Conservation (phyloP, 2,329 filamentous ascomycete genomes). For the Fusarium brevicatenulatum region DNA sequence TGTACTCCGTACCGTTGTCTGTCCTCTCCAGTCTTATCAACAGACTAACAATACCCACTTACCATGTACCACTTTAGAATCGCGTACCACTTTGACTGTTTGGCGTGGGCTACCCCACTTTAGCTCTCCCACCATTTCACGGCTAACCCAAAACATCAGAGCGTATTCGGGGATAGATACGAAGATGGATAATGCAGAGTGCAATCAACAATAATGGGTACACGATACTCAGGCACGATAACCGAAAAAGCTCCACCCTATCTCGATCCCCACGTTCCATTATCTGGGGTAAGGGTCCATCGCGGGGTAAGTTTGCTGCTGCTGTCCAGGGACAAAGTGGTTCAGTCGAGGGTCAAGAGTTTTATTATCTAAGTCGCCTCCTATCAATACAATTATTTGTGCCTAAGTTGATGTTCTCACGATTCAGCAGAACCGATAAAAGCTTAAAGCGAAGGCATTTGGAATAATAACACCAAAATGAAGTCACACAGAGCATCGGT, state of each 20-base stretch:
- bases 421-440: neutral
- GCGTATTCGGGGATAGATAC: neutral
- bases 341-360: neutral
- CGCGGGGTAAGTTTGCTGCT: neutral
- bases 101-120: neutral
- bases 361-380: neutral
- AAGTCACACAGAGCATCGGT: neutral
- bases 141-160: neutral
- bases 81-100: neutral
- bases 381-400: accelerated
- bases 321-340: neutral
- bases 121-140: neutral
- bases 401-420: no score
- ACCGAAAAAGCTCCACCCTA: neutral
- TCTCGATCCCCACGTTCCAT: neutral
- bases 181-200: neutral
- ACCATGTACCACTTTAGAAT: neutral
- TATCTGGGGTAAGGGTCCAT: neutral
- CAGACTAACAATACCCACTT: neutral
- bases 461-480: neutral
- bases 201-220: accelerated
- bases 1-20: no score
- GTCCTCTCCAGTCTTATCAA: neutral
- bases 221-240: no score
- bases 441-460: accelerated